Conservation (phyloP, 257 asterid species). For the Lycium barbarum region DNA sequence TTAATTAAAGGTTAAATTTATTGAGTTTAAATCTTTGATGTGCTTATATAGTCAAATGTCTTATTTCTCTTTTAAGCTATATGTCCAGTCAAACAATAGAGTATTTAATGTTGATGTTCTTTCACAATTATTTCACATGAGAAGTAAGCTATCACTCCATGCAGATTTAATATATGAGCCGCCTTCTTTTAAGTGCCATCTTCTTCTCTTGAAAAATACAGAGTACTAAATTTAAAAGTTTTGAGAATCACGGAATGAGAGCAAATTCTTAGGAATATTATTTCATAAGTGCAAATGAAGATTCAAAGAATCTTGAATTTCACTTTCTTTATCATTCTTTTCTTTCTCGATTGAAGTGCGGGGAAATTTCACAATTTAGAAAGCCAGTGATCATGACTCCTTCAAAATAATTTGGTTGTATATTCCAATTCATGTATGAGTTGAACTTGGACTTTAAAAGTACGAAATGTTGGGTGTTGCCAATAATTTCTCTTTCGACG, state of each 20-base stretch:
- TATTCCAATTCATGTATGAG: not conserved
- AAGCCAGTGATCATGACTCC: not conserved
- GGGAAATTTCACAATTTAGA: not conserved
- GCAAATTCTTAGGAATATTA: not conserved
- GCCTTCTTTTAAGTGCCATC: not conserved
- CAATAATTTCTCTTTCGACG: slow-evolving; percentile 22
- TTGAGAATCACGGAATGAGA: not conserved
- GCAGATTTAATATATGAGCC: not conserved
- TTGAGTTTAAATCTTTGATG: too few relatives aligned
- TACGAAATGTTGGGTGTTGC: not conserved
- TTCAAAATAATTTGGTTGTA: not conserved
- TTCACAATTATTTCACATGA: not conserved
- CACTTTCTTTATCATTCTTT: not conserved
- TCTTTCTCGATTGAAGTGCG: not conserved
- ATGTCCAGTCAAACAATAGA: too few relatives aligned
- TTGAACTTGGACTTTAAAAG: not conserved
- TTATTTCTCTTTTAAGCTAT: too few relatives aligned
- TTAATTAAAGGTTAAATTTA: too few relatives aligned
- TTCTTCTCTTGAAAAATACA: not conserved
- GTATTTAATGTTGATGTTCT: too few relatives aligned
- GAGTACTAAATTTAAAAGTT: not conserved
- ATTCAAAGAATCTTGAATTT: not conserved
- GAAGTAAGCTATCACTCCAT: not conserved
- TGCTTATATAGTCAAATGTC: too few relatives aligned
- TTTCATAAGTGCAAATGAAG: not conserved